Percentiles rank a stretch among this genome's conserved stretches.
Evolutionary conservation across 2,329 filamentous ascomycete genomes (phyloP).

Genomic region (Diaporthe citri): DNA sequence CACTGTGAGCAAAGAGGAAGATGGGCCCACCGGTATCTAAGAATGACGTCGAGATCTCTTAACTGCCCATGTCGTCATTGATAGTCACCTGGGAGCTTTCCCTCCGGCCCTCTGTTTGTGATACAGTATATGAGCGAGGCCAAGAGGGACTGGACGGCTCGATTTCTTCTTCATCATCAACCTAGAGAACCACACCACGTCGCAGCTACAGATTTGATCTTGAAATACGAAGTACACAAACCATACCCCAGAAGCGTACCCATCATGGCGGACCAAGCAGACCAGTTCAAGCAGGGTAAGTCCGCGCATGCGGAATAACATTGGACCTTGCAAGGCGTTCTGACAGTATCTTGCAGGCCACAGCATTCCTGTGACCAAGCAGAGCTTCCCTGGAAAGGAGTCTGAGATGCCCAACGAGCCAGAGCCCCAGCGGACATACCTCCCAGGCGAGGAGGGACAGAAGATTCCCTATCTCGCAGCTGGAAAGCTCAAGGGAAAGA

Average conservation of each 20-base stretch:
- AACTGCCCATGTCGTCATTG: constrained; percentile 38
- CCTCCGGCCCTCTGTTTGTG: constrained; percentile 8
- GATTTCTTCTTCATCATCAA: background rate
- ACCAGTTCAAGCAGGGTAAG: constrained; percentile 53
- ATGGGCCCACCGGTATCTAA: constrained; percentile 26
- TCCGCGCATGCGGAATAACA: background rate
- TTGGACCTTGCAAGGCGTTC: background rate
- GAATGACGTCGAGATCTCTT: constrained; percentile 37
- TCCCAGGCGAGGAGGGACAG: constrained; percentile 66
- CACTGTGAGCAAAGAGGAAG: constrained; percentile 19
- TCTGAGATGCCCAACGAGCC: constrained; percentile 67
- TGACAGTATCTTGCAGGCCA: constrained; percentile 48
- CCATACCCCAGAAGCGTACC: background rate
- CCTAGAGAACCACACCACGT: background rate
- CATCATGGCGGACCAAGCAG: constrained; percentile 40
- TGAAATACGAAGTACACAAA: background rate
- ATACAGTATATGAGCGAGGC: background rate
- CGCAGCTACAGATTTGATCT: background rate
- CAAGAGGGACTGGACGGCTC: background rate
- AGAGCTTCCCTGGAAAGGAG: constrained; percentile 59
- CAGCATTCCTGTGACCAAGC: constrained; percentile 55
- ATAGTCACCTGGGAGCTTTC: constrained; percentile 22
- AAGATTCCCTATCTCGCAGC: constrained; percentile 80
- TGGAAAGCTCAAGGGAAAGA: constrained; percentile 80
- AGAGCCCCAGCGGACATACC: constrained; percentile 56